A percentile compares a stretch with the other conserved stretches of the same genome.
Evolutionary conservation across 2,329 filamentous ascomycete genomes (phyloP).

Genomic region (Paecilomyces sp.): DNA sequence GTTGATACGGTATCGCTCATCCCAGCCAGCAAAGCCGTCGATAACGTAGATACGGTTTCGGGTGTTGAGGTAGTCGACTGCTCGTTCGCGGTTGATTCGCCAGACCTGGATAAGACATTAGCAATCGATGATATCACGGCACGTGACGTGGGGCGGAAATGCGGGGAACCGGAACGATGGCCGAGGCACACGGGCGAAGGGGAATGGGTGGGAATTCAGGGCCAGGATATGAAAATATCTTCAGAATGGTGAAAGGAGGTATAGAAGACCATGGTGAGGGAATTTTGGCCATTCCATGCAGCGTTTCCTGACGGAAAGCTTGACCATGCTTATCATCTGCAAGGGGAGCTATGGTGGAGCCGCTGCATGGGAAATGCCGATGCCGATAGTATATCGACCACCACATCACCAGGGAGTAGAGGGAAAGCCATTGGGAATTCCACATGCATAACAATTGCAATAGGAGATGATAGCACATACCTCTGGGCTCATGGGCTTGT

Average conservation of each 20-base stretch:
- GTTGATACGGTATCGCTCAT: slow-evolving; percentile 94
- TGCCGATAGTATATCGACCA: slow-evolving; percentile 10
- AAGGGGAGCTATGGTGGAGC: background rate
- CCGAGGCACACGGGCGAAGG: background rate
- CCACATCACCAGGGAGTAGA: background rate
- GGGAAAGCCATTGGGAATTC: slow-evolving; percentile 5
- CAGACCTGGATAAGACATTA: slow-evolving; percentile 62
- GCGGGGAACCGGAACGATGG: slow-evolving; percentile 9
- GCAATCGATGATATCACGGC: slow-evolving; percentile 23
- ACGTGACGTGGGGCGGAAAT: slow-evolving; percentile 11
- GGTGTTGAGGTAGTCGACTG: slow-evolving; percentile 98
- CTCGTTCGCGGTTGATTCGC: slow-evolving; percentile 98
- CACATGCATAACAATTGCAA: slow-evolving; percentile 5
- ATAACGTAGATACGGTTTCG: slow-evolving; percentile 97
- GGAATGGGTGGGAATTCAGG: background rate
- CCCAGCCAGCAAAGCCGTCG: slow-evolving; percentile 96
- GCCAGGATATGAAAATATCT: slow-evolving; percentile 5
- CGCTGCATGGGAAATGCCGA: slow-evolving; percentile 1
- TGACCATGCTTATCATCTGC: slow-evolving; percentile 1
- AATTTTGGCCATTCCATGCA: background rate
- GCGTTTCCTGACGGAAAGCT: background rate
- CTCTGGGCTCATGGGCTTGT: slow-evolving; percentile 96
- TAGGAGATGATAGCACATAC: slow-evolving; percentile 52
- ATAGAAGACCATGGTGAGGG: background rate
- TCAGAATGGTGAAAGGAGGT: slow-evolving; percentile 2